Base-by-base conservation (phyloP, 331 rosid genomes). In the Phaseolus coccineus region DNA sequence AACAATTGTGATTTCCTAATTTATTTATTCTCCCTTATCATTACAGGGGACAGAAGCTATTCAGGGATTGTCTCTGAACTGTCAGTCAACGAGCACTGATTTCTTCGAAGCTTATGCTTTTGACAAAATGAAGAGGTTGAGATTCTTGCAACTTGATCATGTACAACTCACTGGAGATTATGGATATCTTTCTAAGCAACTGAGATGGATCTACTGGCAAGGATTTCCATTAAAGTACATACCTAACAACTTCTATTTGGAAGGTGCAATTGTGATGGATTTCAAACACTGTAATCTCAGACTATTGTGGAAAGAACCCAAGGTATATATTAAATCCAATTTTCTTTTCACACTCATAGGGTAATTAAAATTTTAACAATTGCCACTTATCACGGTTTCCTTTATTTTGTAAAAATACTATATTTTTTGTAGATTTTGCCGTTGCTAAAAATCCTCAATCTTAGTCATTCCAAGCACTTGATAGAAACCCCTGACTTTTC, bases 151-250 rank as follows among this genome's bases (percentile, higher is more conserved):
- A 24, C 65, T 61, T 61, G 40, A 61, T 61, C 2, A 61, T 61
- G 67, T 61, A 30, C 8, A 30, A 5, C 42, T 61, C 42, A 0
- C 1, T 30, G 80, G 59, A 28, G 5, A 75, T 40, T 73, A 44
- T 2, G 22, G 2, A 27, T 16, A 33, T 63, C 69, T 63, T 33
- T 8, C 69, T 12, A 63, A 31, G 46, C 44, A 63, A 1, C 69
- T 63, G 27, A 63, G 11, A 33, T 63, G 69, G 69, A 6, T 63
- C 13, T 33, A 3, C 16, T 75, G 80, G 80, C 24, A 48, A 30
- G 37, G 72, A 33, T 76, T n/a, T 64, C 39, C 48, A 19, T 76
- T 33, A 9, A 63, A 63, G 2, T 62, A 46, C 50, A 42, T 62
- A n/a, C 79, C 57, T 8, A 3, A 28, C 16, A 57, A 57, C 57